phyloP scores from a whole-genome alignment of 768 basidiomycete species.

The Naganishia randhawae region DNA sequence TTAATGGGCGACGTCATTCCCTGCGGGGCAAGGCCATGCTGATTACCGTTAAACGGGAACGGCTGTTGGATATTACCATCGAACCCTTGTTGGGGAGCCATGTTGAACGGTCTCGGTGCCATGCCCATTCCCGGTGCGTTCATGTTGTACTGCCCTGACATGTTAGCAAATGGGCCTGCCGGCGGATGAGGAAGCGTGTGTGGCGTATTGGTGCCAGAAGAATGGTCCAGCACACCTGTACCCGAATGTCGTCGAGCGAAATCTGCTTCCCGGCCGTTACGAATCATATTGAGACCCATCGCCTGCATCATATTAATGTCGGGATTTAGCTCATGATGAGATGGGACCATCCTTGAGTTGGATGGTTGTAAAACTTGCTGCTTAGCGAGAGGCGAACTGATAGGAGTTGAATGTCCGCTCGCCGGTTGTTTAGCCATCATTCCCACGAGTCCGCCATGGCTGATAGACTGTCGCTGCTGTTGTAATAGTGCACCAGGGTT shows the following conservation, averaged over 20 bases:
- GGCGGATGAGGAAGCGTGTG: not conserved
- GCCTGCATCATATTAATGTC: constrained; percentile 23
- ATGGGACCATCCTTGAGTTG: not conserved
- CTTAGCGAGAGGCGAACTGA: not conserved
- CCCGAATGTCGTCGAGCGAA: constrained; percentile 10
- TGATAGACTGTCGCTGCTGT: constrained; percentile 9
- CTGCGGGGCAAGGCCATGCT: not conserved
- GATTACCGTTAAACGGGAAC: not conserved
- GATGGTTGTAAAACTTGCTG: constrained; percentile 1
- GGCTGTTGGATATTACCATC: not conserved
- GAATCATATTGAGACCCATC: constrained; percentile 14
- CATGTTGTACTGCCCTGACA: constrained; percentile 16
- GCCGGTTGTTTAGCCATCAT: constrained; percentile 7
- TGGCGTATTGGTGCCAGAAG: constrained; percentile 15
- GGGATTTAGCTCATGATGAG: constrained; percentile 9
- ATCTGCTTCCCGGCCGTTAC: constrained; percentile 12
- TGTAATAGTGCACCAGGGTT: not conserved
- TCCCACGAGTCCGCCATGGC: constrained; percentile 5
- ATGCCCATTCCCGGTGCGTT: constrained; percentile 7
- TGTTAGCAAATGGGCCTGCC: not conserved
- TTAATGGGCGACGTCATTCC: constrained; percentile 9
- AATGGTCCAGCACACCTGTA: constrained; percentile 2
- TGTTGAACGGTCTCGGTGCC: constrained; percentile 18
- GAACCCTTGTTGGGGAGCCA: not conserved
- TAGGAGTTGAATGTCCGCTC: constrained; percentile 7